Base-by-base conservation (phyloP, 805 yeast genomes). In the Kodamaea restingae region DNA sequence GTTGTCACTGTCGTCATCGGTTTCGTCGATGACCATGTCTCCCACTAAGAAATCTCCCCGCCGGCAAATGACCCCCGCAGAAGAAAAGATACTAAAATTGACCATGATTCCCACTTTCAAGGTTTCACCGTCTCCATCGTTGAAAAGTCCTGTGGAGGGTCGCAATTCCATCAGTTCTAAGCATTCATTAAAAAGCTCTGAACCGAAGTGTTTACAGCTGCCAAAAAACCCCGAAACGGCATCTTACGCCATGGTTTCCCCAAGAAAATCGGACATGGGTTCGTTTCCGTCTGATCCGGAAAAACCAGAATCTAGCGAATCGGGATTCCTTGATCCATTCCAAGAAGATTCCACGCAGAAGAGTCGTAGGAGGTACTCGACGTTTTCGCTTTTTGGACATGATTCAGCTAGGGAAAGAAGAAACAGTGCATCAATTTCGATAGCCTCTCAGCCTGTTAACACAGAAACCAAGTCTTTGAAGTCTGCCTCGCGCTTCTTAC, bases 61-160 rank as follows among this genome's bases (percentile, higher is more conserved):
- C 20, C 36, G 54, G 17, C 44, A 47, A 4, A 40, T 54, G 35
- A 47, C 58, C 12, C 51, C 60, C 3, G 48, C 50, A n/a, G 61
- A 56, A 40, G 51, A 51, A 41, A 52, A 45, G 38, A 43, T 56
- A 7, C 47, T 58, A 41, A 47, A 43, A 24, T 42, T 47, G 36
- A 58, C 63, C 10, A 47, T 41, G 36, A 58, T 58, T n/a, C 63
- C 63, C 10, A 45, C 47, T 4, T 57, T 44, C 47, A 54, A 43
- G 31, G 20, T 22, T 22, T 25, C 36, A 4, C 31, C 38, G 11
- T 4, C 25, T 5, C 28, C 36, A 7, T 18, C 30, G 8, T 18
- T 30, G 24, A 4, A 31, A 8, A 30, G 32, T 10, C 32, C 32
- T 17, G 15, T 12, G n/a, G 32, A 30, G 21, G 12, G 4, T 8